Base-by-base conservation (phyloP, 1,139 yeast genomes). In the Hyphopichia burtonii region DNA sequence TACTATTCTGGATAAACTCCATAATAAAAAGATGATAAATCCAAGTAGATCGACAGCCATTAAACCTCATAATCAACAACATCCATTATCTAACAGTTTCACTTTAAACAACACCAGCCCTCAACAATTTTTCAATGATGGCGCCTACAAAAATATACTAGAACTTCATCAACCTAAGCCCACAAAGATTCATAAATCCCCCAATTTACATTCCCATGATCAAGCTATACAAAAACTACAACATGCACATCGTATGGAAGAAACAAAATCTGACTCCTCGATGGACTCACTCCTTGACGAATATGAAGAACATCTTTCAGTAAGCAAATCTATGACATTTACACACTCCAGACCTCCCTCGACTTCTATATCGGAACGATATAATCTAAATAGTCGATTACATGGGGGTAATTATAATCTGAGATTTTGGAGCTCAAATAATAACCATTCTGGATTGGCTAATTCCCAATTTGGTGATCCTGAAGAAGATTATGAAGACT, bases 211-310 rank as follows among this genome's bases (percentile, higher is more conserved):
- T 20, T 35, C 39, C 11, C 31, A 27, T n/a, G 18, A 34, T 7
- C 17, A n/a, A 22, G 22, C 14, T 16, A 28, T 12, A 7, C 16
- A 9, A 12, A 28, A 7, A 7, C 16, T 3, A 4, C 28, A 25
- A 5, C 4, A 25, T 9, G 7, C 28, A 25, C 28, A 12, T 25
- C 28, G 28, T 8, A 25, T 25, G 28, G 28, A 25, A 25, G 28
- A 25, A 7, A 39, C 41, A 8, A 58, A 59, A 40, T 66, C 71
- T 2, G 73, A 67, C 17, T 74, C 81, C 1, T 68, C 77, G 1
- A 63, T 78, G 64, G 84, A 79, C 52, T 69, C 80, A 1, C 61
- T 78, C 15, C 57, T 80, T 14, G 82, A 78, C 44, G 78, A 74
- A 46, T 78, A 77, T 49, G 79, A 76, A 44, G 75, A 71, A 43